Base-by-base conservation (phyloP, 1,284 basidiomycete genomes). In the Schizophyllum amplum region DNA sequence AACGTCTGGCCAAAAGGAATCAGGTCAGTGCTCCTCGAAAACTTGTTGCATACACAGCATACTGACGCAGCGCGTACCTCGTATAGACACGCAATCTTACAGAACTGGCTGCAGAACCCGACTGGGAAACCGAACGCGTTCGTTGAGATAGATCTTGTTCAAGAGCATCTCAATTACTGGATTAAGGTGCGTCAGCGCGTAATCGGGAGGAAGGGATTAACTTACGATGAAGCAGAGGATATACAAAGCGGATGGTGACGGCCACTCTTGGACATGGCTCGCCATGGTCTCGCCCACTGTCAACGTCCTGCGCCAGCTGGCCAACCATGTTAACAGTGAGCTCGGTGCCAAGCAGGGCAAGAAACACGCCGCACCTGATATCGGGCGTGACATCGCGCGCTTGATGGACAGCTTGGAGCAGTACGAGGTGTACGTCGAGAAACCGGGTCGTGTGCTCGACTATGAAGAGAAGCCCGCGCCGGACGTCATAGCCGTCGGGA, bases 101-200 rank as follows among this genome's bases (percentile, higher is more conserved):
- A 74, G 13, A 75, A 75, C 54, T 75, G 73, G 72, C 65, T 75
- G 0, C 56, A 75, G 1, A 74, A 75, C 58, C 67, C 69, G 0
- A 70, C 70, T 0, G 72, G 74, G 0, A 63, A 66, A 4, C 55
- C 57, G 1, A 66, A 72, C 26, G 52, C 58, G 0, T 75, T 61
- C 52, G 62, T 72, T 0, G 67, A 70, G 23, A 64, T 72, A 2
- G 75, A 77, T 52, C 64, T 76, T 0, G 52, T 76, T 33, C 75
- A 76, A 52, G 74, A 77, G 55, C 75, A 77, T 54, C 47, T 71
- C 51, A 75, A 73, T 53, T 73, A 64, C 52, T 74, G 71, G 71
- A 72, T 71, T 15, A 70, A 69, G 60, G 69, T 68, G 49, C 24
- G 48, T 22, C n/a, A 46, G 21, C 7, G 24, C 23, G 11, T 46